Percentiles rank a stretch among this genome's conserved stretches.
Conservation (phyloP, 1,284 basidiomycete species). For the Rhodotorula sp. region DNA sequence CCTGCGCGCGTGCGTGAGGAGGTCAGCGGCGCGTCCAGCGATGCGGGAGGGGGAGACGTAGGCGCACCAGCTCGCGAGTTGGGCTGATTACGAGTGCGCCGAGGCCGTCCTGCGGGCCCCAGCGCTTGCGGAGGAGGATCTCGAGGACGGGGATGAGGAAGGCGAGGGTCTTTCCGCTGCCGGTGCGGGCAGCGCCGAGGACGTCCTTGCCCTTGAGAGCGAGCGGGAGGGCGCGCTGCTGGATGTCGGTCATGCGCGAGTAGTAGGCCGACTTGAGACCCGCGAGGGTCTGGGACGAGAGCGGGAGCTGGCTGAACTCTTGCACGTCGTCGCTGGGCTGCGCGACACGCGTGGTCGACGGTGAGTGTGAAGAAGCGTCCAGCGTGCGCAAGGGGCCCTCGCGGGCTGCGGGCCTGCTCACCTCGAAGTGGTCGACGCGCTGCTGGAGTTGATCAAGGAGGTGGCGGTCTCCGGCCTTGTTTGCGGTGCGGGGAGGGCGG, state of each 20-base stretch:
- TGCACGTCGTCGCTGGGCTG: slow-evolving; percentile 3
- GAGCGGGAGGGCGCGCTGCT: slow-evolving; percentile 64
- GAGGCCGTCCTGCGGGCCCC: slow-evolving; percentile 80
- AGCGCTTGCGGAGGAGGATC: slow-evolving; percentile 69
- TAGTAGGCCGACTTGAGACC: slow-evolving; percentile 85
- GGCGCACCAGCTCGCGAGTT: slow-evolving; percentile 81
- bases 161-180: slow-evolving; percentile 80
- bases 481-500: neutral
- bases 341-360: neutral
- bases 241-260: slow-evolving; percentile 81
- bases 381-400: too few species aligned
- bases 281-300: slow-evolving; percentile 50
- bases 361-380: neutral
- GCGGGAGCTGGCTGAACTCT: slow-evolving; percentile 52
- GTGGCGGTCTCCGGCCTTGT: slow-evolving; percentile 11
- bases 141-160: slow-evolving; percentile 79
- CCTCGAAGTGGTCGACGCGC: slow-evolving; percentile 19
- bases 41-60: neutral
- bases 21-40: neutral
- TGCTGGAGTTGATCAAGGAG: slow-evolving; percentile 20
- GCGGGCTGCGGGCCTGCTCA: too few species aligned
- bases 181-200: slow-evolving; percentile 75
- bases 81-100: slow-evolving; percentile 94
- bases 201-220: slow-evolving; percentile 69
- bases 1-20: slow-evolving; percentile 57